Base-by-base conservation (phyloP, 2,329 filamentous ascomycete species). In the Botrytis paeoniae region DNA sequence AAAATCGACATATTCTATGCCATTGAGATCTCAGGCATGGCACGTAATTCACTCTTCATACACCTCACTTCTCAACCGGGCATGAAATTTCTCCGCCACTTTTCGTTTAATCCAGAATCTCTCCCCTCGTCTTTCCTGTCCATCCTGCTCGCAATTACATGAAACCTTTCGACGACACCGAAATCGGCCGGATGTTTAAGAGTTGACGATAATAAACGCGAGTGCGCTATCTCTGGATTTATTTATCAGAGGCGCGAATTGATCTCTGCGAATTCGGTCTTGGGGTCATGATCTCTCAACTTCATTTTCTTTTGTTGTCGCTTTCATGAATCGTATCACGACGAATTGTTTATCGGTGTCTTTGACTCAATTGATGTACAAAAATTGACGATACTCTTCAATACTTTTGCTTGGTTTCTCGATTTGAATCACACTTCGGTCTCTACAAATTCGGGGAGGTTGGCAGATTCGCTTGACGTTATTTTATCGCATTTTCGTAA, bases 311-410 rank as follows among this genome's bases (percentile, higher is more conserved):
- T 25, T 25, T 1, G 8, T 14, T 35, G 29, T 32, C 9, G 29
- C 18, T 22, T 22, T 60, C 57, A 32, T 0, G 9, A 60, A 35
- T 32, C n/a, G 3, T 14, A 29, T 2, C 6, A 29, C 32, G 10
- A 20, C 2, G 14, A 25, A 25, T 35, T 35, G 18, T 5, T 22
- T 60, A 20, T 22, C 4, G 20, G 18, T 4, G 18, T 12, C 32
- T 60, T 35, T 3, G 2, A 14, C 29, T 22, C 20, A 25, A 22
- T 60, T 25, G 57, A 14, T 60, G 57, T 35, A 22, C 7, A 59
- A 12, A 2, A 1, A 22, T 20, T 6, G 4, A 22, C 9, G 29
- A 25, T 1, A 1, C 2, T 22, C 8, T 35, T 35, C 9, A 35
- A 22, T 35, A 35, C 57, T 35, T 60, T 60, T 35, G 9, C 20